Evolutionary conservation across 2,329 filamentous ascomycete genomes (phyloP).

Genomic region (Phyllosticta capitalensis): DNA sequence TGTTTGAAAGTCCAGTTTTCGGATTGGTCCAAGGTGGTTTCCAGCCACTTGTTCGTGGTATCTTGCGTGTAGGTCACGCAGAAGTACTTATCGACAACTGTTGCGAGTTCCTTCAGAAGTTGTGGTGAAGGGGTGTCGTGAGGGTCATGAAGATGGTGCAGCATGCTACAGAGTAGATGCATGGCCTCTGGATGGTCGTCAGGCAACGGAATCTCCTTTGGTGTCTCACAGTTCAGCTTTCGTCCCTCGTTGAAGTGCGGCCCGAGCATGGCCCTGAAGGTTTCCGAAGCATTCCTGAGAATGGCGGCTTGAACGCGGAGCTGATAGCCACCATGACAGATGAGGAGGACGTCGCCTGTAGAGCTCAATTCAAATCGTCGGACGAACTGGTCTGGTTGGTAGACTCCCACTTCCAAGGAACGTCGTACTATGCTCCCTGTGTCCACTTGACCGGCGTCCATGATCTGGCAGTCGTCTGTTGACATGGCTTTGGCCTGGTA

Average conservation of each 20-base stretch:
- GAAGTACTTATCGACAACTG: not conserved
- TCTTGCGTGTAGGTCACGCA: not conserved
- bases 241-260: conserved; percentile 13
- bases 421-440: too few relatives aligned
- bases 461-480: too few relatives aligned
- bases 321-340: not conserved
- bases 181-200: not conserved
- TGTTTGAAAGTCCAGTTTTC: not conserved
- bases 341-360: conserved; percentile 11
- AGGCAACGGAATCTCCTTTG: not conserved
- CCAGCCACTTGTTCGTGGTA: not conserved
- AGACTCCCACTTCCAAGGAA: too few relatives aligned
- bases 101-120: not conserved
- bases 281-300: conserved; percentile 10
- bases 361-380: not conserved
- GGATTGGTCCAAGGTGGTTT: not conserved
- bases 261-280: conserved; percentile 13
- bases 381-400: not conserved
- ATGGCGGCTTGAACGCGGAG: conserved; percentile 7
- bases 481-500: not conserved
- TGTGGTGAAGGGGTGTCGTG: not conserved
- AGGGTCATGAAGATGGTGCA: not conserved
- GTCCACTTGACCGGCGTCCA: too few relatives aligned
- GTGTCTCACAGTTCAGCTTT: not conserved
- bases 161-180: not conserved